These are phyloP conservation scores for Tetraselmis striata DNA, from an alignment of 139 green algal species.

Conservation along the genomic window DNA sequence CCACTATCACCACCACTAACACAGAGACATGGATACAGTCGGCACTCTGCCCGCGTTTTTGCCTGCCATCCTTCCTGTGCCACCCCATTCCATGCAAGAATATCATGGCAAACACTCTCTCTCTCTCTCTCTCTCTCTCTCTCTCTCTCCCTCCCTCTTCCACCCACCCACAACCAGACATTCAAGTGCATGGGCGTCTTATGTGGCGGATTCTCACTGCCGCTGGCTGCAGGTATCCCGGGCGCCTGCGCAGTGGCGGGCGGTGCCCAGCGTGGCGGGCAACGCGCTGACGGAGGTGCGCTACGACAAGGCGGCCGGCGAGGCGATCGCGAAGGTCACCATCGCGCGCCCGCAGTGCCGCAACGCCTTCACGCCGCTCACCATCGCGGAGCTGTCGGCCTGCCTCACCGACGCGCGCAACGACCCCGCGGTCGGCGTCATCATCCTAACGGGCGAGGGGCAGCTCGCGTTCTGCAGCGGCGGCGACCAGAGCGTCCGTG, in stretches of 20 bases:
- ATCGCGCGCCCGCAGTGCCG: slow-evolving; percentile 90
- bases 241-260: slow-evolving; percentile 45
- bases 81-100: no score
- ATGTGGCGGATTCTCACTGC: no score
- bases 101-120: no score
- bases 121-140: no score
- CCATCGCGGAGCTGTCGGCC: slow-evolving; percentile 76
- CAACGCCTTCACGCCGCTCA: slow-evolving; percentile 93
- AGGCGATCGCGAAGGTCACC: slow-evolving; percentile 89
- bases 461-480: slow-evolving; percentile 90
- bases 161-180: no score
- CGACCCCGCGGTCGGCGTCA: slow-evolving; percentile 78
- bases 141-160: no score
- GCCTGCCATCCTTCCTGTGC: no score
- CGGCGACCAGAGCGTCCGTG: slow-evolving; percentile 87
- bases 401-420: slow-evolving; percentile 87
- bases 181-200: no score
- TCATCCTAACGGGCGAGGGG: slow-evolving; percentile 88
- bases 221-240: slow-evolving; percentile 38
- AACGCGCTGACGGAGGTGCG: slow-evolving; percentile 69
- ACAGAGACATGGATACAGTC: no score
- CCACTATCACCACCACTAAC: no score
- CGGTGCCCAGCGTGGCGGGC: slow-evolving; percentile 35
- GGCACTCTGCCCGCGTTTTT: no score
- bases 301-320: slow-evolving; percentile 75